phyloP scores from a whole-genome alignment of 2,329 filamentous ascomycete genomes.

The Emericellopsis cladophorae region DNA sequence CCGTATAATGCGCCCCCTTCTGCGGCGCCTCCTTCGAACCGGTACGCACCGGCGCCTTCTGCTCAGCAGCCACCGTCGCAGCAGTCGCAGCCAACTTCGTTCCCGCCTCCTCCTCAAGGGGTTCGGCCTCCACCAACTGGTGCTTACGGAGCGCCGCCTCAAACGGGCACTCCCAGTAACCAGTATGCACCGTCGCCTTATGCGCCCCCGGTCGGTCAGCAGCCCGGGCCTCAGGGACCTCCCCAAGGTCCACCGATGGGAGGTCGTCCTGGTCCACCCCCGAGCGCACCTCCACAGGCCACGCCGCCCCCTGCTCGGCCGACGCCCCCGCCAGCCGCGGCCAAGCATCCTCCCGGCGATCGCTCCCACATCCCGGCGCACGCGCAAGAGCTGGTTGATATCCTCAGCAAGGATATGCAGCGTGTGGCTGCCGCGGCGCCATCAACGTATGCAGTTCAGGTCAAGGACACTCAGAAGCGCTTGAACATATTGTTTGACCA shows the following conservation, averaged over 20 bases:
- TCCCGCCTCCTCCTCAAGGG: constrained; percentile 24
- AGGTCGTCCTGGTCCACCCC: constrained; percentile 16
- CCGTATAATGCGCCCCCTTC: constrained; percentile 76
- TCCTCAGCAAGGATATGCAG: constrained; percentile 74
- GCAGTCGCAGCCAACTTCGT: constrained; percentile 19
- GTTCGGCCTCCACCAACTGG: constrained; percentile 33
- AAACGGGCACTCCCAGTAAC: constrained; percentile 30
- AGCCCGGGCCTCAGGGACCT: constrained; percentile 23
- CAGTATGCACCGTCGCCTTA: constrained; percentile 51
- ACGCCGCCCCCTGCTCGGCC: constrained; percentile 34
- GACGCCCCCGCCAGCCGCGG: constrained; percentile 35
- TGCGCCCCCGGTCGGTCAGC: constrained; percentile 31
- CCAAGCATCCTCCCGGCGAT: constrained; percentile 71
- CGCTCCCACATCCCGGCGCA: constrained; percentile 73
- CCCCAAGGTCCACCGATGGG: constrained; percentile 22
- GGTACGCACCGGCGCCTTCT: constrained; percentile 60
- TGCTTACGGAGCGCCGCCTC: constrained; percentile 29
- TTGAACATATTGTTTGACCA: constrained; percentile 92
- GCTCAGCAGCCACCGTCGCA: constrained; percentile 37
- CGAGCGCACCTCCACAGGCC: constrained; percentile 11
- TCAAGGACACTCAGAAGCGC: constrained; percentile 88
- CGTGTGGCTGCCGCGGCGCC: constrained; percentile 80
- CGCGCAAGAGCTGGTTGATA: constrained; percentile 68
- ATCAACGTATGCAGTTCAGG: constrained; percentile 73
- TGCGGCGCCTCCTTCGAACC: constrained; percentile 54